A percentile compares a stretch with the other conserved stretches of the same genome.
phyloP scores from a whole-genome alignment of 257 asterid genomes.

The Solanum pimpinellifolium region DNA sequence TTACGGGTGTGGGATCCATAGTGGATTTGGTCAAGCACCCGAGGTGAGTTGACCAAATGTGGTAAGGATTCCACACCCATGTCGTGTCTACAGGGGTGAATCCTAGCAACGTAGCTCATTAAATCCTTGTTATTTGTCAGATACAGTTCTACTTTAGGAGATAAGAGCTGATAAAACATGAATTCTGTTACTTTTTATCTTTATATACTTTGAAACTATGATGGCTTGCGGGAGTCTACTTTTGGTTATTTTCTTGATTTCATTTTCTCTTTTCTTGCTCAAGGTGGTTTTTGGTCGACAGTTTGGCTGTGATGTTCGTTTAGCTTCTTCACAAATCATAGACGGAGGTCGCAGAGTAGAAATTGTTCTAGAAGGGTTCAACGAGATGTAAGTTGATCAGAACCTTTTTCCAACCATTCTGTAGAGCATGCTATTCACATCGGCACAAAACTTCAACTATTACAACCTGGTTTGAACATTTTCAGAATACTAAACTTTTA shows the following conservation, averaged over 20 bases:
- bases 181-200: background rate
- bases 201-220: background rate
- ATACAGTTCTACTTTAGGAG: background rate
- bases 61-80: background rate
- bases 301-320: slow-evolving; percentile 17
- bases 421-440: background rate
- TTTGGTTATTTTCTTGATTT: background rate
- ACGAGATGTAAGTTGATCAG: slow-evolving; percentile 13
- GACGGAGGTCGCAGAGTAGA: slow-evolving; percentile 11
- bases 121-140: background rate
- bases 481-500: background rate
- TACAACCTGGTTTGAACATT: background rate
- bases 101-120: background rate
- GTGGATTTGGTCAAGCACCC: background rate
- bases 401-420: background rate
- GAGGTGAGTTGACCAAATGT: background rate
- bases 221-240: background rate
- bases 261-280: background rate
- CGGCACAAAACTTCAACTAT: background rate
- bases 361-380: slow-evolving; percentile 5
- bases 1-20: background rate
- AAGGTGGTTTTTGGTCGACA: slow-evolving; percentile 22
- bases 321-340: slow-evolving; percentile 10
- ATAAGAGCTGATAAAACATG: background rate
- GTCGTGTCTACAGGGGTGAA: background rate